Evolutionary conservation across 129 eudicot species (phyloP).

Genomic region (Chrysanthemum lavandulifolium): DNA sequence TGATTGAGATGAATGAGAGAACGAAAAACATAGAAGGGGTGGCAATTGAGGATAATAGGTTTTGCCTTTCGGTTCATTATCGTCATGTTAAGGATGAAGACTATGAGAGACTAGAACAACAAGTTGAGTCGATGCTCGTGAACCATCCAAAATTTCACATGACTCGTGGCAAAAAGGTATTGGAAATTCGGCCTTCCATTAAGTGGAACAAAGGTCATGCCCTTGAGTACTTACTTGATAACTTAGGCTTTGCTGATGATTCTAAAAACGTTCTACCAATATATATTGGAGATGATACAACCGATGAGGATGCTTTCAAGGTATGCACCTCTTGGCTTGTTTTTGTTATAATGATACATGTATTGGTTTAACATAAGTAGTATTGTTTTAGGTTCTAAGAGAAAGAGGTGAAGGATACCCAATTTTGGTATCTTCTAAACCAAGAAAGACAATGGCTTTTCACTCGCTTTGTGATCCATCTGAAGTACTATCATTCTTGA

Average conservation of each 20-base stretch:
- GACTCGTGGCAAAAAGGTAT: conserved; percentile 69
- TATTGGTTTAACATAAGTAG: background rate
- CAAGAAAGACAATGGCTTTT: conserved; percentile 61
- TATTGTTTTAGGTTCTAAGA: conserved; percentile 44
- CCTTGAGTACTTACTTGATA: conserved; percentile 52
- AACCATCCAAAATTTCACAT: conserved; percentile 44
- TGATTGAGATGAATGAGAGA: conserved; percentile 46
- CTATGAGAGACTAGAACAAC: conserved; percentile 39
- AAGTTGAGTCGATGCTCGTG: conserved; percentile 36
- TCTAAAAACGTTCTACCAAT: conserved; percentile 45
- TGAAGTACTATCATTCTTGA: conserved; percentile 64
- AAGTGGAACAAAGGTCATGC: conserved; percentile 93
- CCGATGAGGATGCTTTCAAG: conserved; percentile 90
- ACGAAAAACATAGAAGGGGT: conserved; percentile 47
- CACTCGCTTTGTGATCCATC: conserved; percentile 65
- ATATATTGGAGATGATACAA: conserved; percentile 76
- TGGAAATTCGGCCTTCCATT: conserved; percentile 76
- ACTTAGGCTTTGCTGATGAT: conserved; percentile 48
- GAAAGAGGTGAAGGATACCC: conserved; percentile 55
- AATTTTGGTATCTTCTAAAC: conserved; percentile 52
- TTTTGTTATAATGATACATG: background rate
- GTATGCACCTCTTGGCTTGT: conserved; percentile 30
- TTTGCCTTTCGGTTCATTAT: conserved; percentile 80
- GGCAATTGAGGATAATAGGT: conserved; percentile 68
- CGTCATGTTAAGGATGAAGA: conserved; percentile 61